These are phyloP conservation scores for Kitagawia praeruptora DNA, from an alignment of 129 eudicot species.

Conservation along the genomic window DNA sequence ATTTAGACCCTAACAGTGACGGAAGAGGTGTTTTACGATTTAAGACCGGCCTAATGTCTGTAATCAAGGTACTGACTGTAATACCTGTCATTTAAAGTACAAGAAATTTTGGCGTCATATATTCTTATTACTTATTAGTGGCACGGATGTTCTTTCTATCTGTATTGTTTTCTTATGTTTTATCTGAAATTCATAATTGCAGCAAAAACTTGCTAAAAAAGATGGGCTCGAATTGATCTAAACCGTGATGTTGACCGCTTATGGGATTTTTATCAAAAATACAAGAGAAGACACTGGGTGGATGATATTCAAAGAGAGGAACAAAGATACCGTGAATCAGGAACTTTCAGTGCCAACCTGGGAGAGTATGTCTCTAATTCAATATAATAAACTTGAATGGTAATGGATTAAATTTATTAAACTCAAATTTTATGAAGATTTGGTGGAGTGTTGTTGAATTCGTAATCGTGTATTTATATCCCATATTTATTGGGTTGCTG, in stretches of 20 bases:
- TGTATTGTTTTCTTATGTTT: background rate
- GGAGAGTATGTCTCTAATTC: slow-evolving; percentile 44
- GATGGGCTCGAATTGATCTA: slow-evolving; percentile 70
- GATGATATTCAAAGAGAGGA: slow-evolving; percentile 79
- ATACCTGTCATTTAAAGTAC: background rate
- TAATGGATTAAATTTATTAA: background rate
- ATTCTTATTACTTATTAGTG: background rate
- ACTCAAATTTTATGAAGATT: background rate
- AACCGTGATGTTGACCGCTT: slow-evolving; percentile 65
- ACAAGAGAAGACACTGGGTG: slow-evolving; percentile 67
- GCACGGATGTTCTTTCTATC: background rate
- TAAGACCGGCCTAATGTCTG: slow-evolving; percentile 92
- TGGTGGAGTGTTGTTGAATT: background rate
- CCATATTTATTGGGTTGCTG: background rate
- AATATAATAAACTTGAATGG: background rate
- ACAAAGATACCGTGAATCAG: slow-evolving; percentile 76
- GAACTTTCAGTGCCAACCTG: slow-evolving; percentile 61
- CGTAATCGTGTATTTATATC: background rate
- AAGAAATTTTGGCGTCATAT: background rate
- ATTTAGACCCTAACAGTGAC: slow-evolving; percentile 80
- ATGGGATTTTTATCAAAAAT: slow-evolving; percentile 63
- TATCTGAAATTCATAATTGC: slow-evolving; percentile 18
- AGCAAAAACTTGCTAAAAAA: slow-evolving; percentile 88
- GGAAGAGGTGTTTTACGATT: slow-evolving; percentile 99
- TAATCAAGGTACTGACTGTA: slow-evolving; percentile 74